A percentile compares a stretch with the other conserved stretches of the same genome.
phyloP scores from a whole-genome alignment of 2,329 filamentous ascomycete genomes.

The Penicillium occitanis region DNA sequence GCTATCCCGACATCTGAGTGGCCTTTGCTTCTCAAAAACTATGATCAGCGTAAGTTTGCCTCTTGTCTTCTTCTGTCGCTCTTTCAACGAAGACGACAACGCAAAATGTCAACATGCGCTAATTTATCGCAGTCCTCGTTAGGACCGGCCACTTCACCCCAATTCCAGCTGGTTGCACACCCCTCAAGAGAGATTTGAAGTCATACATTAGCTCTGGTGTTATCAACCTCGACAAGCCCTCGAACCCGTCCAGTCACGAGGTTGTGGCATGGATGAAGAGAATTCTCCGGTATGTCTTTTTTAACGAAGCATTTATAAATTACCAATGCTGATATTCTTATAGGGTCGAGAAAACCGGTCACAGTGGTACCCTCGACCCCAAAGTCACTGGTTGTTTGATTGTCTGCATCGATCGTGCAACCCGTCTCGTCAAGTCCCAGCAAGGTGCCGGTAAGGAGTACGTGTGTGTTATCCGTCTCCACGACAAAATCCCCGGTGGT shows the following conservation, averaged over 20 bases:
- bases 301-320: background rate
- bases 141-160: constrained; percentile 96
- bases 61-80: background rate
- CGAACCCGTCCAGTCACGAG: constrained; percentile 97
- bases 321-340: background rate
- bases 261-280: constrained; percentile 99
- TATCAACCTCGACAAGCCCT: constrained; percentile 97
- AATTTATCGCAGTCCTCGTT: constrained; percentile 64
- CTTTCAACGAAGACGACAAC: background rate
- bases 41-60: constrained; percentile 73
- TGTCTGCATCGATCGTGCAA: constrained; percentile 94
- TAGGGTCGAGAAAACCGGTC: constrained; percentile 92
- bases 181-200: constrained; percentile 91
- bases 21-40: constrained; percentile 95
- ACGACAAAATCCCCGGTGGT: constrained; percentile 91
- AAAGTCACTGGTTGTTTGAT: constrained; percentile 97
- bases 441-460: constrained; percentile 99
- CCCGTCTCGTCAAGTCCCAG: constrained; percentile 96
- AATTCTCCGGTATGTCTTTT: constrained; percentile 69
- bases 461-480: constrained; percentile 89
- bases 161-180: constrained; percentile 88
- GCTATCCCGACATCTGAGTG: constrained; percentile 82
- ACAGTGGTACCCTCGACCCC: constrained; percentile 96
- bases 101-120: constrained; percentile 16
- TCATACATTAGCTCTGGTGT: constrained; percentile 96